These are phyloP conservation scores for Larix kaempferi DNA, from an alignment of 75 land plant genomes.

Conservation along the genomic window DNA sequence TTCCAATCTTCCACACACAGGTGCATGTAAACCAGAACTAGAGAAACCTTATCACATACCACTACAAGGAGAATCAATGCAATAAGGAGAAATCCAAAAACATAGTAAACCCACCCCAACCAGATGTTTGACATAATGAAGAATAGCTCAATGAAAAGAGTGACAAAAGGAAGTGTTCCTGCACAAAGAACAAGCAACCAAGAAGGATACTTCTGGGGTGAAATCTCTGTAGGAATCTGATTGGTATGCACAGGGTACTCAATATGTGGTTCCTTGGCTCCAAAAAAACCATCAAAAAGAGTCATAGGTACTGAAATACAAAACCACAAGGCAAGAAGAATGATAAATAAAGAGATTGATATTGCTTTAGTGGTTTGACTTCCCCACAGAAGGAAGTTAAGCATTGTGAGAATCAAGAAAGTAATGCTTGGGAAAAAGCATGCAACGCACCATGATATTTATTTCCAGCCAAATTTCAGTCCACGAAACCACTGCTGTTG, in stretches of 20 bases:
- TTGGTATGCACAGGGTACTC: slow-evolving; percentile 54
- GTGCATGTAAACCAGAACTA: slow-evolving; percentile 36
- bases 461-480: slow-evolving; percentile 61
- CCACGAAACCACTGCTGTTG: too few species aligned
- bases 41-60: slow-evolving; percentile 49
- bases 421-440: slow-evolving; percentile 61
- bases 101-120: slow-evolving; percentile 58
- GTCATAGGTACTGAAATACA: slow-evolving; percentile 54
- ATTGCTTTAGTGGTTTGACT: slow-evolving; percentile 57
- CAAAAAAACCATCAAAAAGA: slow-evolving; percentile 44
- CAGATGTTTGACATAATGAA: slow-evolving; percentile 58
- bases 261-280: slow-evolving; percentile 44
- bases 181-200: slow-evolving; percentile 56
- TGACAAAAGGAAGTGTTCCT: slow-evolving; percentile 52
- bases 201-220: slow-evolving; percentile 51
- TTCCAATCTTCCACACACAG: slow-evolving; percentile 38
- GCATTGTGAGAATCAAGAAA: slow-evolving; percentile 38
- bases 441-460: slow-evolving; percentile 56
- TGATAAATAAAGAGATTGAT: slow-evolving; percentile 42
- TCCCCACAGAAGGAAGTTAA: slow-evolving; percentile 43
- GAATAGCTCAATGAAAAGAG: slow-evolving; percentile 62
- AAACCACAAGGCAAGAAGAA: slow-evolving; percentile 51
- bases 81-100: slow-evolving; percentile 47
- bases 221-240: slow-evolving; percentile 57
- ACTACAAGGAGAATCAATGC: slow-evolving; percentile 43